Conservation (phyloP, 2,329 filamentous ascomycete genomes). For the Colletotrichum plurivorum region DNA sequence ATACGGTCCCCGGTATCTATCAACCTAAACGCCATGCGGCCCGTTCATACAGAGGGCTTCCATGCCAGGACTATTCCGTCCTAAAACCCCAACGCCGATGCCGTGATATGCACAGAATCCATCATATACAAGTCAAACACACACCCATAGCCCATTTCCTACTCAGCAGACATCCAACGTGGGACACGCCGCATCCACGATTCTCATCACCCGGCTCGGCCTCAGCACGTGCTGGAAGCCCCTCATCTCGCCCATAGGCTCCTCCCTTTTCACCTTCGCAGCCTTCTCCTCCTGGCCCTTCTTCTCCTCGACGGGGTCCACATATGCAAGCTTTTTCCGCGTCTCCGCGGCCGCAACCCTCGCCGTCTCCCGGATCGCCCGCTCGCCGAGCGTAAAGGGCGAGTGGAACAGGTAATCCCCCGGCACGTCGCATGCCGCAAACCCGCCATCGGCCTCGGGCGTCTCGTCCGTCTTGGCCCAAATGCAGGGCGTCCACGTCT, state of each 20-base stretch:
- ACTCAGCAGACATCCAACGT: conserved; percentile 28
- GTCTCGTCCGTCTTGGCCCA: conserved; percentile 42
- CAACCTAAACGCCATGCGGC: conserved; percentile 18
- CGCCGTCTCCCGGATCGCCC: conserved; percentile 44
- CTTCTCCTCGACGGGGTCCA: background rate
- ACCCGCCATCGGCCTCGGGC: conserved; percentile 19
- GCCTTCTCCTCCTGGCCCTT: background rate
- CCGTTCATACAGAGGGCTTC: background rate
- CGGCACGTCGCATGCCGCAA: conserved; percentile 55
- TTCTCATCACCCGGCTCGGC: background rate
- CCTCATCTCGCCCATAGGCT: background rate
- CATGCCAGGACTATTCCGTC: background rate
- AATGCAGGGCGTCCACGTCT: conserved; percentile 61
- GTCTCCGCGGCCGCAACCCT: conserved; percentile 14
- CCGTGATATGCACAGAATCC: conserved; percentile 18
- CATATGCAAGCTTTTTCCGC: conserved; percentile 21
- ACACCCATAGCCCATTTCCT: too few relatives aligned
- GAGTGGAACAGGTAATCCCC: conserved; percentile 67
- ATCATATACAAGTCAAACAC: background rate
- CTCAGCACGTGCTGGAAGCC: conserved; percentile 8
- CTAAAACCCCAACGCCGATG: conserved; percentile 29
- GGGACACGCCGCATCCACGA: conserved; percentile 16
- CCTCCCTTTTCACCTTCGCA: conserved; percentile 17
- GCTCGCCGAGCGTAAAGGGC: conserved; percentile 59
- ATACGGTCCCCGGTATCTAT: conserved; percentile 13